A percentile compares a stretch with the other conserved stretches of the same genome.
Evolutionary conservation across 208 protist species (phyloP).

Genomic region (Wallacemonas collosoma): DNA sequence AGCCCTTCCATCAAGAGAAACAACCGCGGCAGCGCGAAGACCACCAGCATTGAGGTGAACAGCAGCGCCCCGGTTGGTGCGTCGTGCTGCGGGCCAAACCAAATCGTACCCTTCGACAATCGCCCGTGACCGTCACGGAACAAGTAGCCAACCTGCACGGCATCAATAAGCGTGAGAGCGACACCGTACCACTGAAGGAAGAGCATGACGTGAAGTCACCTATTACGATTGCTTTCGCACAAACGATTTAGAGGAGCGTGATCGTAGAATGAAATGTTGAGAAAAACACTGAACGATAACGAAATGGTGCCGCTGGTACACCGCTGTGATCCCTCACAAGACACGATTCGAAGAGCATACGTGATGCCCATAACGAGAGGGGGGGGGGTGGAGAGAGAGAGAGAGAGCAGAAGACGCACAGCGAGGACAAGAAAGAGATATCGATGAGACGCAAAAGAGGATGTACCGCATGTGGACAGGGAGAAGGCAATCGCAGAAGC

Average conservation of each 20-base stretch:
- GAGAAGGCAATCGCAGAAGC: too few species aligned
- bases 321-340: too few species aligned
- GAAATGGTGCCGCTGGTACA: too few species aligned
- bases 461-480: too few species aligned
- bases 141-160: conserved; percentile 37
- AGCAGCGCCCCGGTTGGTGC: conserved; percentile 38
- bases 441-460: background rate
- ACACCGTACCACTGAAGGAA: conserved; percentile 63
- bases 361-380: background rate
- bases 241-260: too few species aligned
- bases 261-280: too few species aligned
- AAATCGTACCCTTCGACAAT: conserved; percentile 34
- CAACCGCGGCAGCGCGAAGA: conserved; percentile 45
- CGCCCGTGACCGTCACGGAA: conserved; percentile 11
- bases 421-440: background rate
- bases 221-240: too few species aligned
- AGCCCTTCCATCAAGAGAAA: conserved; percentile 58
- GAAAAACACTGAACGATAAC: too few species aligned
- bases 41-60: conserved; percentile 39
- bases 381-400: too few species aligned
- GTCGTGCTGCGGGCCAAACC: conserved; percentile 50
- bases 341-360: background rate
- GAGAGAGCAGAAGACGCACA: background rate
- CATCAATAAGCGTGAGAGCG: conserved; percentile 31
- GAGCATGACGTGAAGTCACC: conserved; percentile 19